phyloP scores from a whole-genome alignment of 2,329 filamentous ascomycete species.

The Ophiocordyceps camponoti-rufipedis region DNA sequence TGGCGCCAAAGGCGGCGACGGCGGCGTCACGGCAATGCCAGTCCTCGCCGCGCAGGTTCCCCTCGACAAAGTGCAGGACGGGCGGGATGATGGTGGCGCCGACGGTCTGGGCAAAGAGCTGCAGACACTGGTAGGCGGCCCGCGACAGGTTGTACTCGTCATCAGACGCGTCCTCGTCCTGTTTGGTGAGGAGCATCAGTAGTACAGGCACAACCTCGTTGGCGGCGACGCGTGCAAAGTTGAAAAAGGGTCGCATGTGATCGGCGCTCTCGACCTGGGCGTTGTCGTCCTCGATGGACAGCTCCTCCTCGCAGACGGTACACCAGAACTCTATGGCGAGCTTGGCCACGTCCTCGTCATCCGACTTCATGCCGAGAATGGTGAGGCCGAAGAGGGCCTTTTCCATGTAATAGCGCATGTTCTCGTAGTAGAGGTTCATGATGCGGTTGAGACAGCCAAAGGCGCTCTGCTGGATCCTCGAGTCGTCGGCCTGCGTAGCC shows the following conservation, averaged over 20 bases:
- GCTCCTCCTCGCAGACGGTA: conserved; percentile 98
- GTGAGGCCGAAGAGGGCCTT: conserved; percentile 96
- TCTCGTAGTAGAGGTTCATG: conserved; percentile 97
- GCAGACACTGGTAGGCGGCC: conserved; percentile 88
- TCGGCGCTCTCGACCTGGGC: conserved; percentile 54
- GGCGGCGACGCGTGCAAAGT: conserved; percentile 85
- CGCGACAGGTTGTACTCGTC: conserved; percentile 96
- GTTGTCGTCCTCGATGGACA: conserved; percentile 95
- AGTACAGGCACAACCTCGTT: conserved; percentile 89
- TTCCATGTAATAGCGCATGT: conserved; percentile 99
- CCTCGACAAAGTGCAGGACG: conserved; percentile 81
- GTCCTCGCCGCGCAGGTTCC: conserved; percentile 74
- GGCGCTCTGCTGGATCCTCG: conserved; percentile 81
- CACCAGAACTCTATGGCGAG: conserved; percentile 99
- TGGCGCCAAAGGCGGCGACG: conserved; percentile 91
- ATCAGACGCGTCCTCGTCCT: conserved; percentile 91
- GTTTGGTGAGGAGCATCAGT: conserved; percentile 75
- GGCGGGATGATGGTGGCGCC: conserved; percentile 67
- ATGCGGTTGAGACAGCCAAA: conserved; percentile 97
- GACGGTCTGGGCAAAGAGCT: conserved; percentile 88
- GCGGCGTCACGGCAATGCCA: conserved; percentile 93
- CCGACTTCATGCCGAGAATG: conserved; percentile 95
- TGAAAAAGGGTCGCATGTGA: conserved; percentile 83
- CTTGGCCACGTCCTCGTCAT: conserved; percentile 95
- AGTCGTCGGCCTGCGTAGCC: conserved; percentile 85